Evolutionary conservation across 2,329 filamentous ascomycete genomes (phyloP), one percentile per base, ranked within the genome.

Genomic region (Botrytis fragariae): DNA sequence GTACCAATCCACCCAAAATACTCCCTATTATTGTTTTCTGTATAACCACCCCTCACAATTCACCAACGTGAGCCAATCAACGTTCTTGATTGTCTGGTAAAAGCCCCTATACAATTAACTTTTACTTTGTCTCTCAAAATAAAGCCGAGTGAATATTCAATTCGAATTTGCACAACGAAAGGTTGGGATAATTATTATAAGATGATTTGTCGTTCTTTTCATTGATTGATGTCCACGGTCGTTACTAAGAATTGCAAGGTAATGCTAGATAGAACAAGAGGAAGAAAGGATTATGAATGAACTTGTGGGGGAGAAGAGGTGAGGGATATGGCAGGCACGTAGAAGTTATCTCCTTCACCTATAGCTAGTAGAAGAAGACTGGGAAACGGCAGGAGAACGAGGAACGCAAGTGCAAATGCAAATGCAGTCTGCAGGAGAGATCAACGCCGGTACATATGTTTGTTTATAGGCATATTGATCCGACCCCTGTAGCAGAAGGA

Each of bases 371-470:
- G 32, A 37, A 39, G 22, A 37, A 18, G 14, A 65, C 20, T 22
- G 25, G 48, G 32, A 22, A 25, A 48, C 22, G 57, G 51, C 4
- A 51, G 22, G 32, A 35, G 48, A 12, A 16, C 14, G 39, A 22
- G 35, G 22, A 35, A 29, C n/a, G 44, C 63, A 67, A 18, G 3
- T 25, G 45, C 5, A 65, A 48, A 29, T 37, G 14, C 14, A 67
- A 67, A 67, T 39, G 45, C 64, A 68, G 48, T 42, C 64, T 57
- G 45, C 35, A 57, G 64, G 48, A 68, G 64, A 68, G 42, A 68
- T n/a, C 64, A 68, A 68, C 35, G 45, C 51, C 35, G 67, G 67
- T 57, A 60, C 20, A 54, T 60, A 42, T 69, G 67, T 59, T 32
- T 69, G 25, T 69, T 29, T 37, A 42, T 42, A 42, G 32, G 8